Percentiles rank a stretch among this genome's conserved stretches.
Conservation (phyloP, 2,329 filamentous ascomycete genomes). For the Bipolaris gigantea region DNA sequence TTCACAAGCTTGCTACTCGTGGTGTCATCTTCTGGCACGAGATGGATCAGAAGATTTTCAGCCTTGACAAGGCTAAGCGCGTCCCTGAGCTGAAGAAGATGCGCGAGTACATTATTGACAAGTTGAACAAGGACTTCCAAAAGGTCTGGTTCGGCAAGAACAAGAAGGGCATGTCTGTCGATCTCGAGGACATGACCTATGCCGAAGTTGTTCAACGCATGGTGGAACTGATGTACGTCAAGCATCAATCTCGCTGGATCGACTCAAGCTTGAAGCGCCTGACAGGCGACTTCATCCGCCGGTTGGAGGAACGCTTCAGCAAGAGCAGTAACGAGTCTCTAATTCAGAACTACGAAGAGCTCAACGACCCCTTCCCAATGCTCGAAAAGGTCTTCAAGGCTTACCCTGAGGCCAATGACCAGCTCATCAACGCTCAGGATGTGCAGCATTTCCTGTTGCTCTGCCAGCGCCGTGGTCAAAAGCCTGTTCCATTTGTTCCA, state of each 20-base stretch:
- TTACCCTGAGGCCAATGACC: conserved; percentile 83
- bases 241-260: conserved; percentile 51
- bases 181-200: conserved; percentile 55
- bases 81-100: conserved; percentile 48
- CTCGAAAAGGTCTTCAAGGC: conserved; percentile 77
- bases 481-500: conserved; percentile 95
- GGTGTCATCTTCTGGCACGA: conserved; percentile 97
- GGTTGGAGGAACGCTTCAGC: conserved; percentile 95
- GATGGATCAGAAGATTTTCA: conserved; percentile 99
- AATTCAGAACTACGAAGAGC: conserved; percentile 86
- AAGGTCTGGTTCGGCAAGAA: conserved; percentile 55
- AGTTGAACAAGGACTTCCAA: conserved; percentile 53
- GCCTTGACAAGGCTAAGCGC: conserved; percentile 77
- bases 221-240: conserved; percentile 53
- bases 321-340: conserved; percentile 74
- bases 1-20: conserved; percentile 96
- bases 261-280: conserved; percentile 73
- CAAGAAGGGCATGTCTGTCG: conserved; percentile 47
- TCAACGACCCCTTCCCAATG: conserved; percentile 77
- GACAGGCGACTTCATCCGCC: conserved; percentile 93
- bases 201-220: conserved; percentile 50
- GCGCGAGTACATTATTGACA: conserved; percentile 51
- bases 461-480: conserved; percentile 88
- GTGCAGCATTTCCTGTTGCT: conserved; percentile 95
- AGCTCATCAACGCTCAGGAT: conserved; percentile 97